These are phyloP conservation scores for Leishmania braziliensis DNA, from an alignment of 208 protist species.

Conservation along the genomic window DNA sequence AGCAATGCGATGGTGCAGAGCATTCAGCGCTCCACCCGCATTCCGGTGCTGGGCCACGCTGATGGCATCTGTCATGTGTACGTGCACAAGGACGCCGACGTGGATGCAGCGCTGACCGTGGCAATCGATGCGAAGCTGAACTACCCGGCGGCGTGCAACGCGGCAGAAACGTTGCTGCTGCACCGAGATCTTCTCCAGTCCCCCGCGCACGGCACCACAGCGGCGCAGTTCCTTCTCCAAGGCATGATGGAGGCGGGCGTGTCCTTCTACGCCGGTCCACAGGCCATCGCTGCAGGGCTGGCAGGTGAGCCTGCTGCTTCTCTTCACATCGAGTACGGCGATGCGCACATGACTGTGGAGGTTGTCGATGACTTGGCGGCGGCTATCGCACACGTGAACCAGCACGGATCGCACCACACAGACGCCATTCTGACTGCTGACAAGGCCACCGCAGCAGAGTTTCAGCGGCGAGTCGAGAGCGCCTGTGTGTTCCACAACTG, in stretches of 20 bases:
- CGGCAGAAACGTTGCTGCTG: constrained; percentile 92
- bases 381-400: constrained; percentile 90
- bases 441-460: constrained; percentile 43
- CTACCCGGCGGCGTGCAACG: constrained; percentile 96
- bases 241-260: constrained; percentile 59
- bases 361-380: constrained; percentile 48
- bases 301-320: constrained; percentile 24
- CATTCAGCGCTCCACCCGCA: constrained; percentile 86
- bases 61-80: constrained; percentile 96
- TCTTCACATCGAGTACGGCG: constrained; percentile 70
- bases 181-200: constrained; percentile 43
- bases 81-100: constrained; percentile 79
- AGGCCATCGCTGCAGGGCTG: constrained; percentile 28
- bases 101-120: constrained; percentile 59
- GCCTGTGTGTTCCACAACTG: constrained; percentile 94
- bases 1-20: constrained; percentile 86
- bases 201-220: constrained; percentile 17
- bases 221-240: constrained; percentile 34
- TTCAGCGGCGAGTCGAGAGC: constrained; percentile 70
- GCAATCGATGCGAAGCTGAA: constrained; percentile 91
- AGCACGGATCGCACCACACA: constrained; percentile 87
- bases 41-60: constrained; percentile 94
- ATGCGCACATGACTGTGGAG: constrained; percentile 54
- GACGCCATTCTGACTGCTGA: constrained; percentile 87
- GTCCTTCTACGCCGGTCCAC: constrained; percentile 47